Percentiles rank a stretch among this genome's conserved stretches.
Evolutionary conservation across 73 alveolate species (phyloP).

Genomic region (Stentor roeselii): DNA sequence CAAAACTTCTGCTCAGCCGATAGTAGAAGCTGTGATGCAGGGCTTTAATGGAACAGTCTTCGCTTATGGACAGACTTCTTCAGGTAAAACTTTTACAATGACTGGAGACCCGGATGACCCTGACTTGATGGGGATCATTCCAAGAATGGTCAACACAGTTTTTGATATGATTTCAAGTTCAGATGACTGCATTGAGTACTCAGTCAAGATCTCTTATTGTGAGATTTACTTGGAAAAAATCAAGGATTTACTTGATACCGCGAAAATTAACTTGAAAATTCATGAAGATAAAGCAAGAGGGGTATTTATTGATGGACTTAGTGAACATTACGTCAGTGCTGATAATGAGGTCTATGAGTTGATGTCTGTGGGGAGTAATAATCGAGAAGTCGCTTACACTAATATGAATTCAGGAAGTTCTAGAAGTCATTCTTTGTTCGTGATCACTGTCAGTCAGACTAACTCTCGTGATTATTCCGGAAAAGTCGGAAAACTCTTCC

Average conservation of each 20-base stretch:
- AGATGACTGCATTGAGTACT: slow-evolving; percentile 63
- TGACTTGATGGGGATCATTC: slow-evolving; percentile 60
- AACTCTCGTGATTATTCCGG: slow-evolving; percentile 79
- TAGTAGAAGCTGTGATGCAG: slow-evolving; percentile 77
- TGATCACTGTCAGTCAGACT: slow-evolving; percentile 80
- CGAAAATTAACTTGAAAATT: slow-evolving; percentile 76
- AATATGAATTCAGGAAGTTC: slow-evolving; percentile 94
- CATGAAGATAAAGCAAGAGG: slow-evolving; percentile 93
- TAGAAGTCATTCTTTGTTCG: slow-evolving; percentile 88
- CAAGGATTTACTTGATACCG: slow-evolving; percentile 82
- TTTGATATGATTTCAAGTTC: slow-evolving; percentile 59
- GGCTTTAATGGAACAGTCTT: no score
- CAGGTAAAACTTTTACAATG: slow-evolving; percentile 93
- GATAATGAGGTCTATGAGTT: slow-evolving; percentile 89
- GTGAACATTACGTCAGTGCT: slow-evolving; percentile 84
- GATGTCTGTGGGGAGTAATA: slow-evolving; percentile 85
- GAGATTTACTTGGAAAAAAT: no score
- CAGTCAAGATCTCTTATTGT: slow-evolving; percentile 74
- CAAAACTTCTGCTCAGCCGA: slow-evolving; percentile 77
- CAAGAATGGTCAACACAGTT: slow-evolving; percentile 80
- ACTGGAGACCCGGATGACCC: slow-evolving; percentile 68
- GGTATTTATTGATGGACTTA: slow-evolving; percentile 84
- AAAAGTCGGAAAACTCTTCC: slow-evolving; percentile 86
- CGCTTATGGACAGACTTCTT: no score
- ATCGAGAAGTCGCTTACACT: slow-evolving; percentile 94